Base-by-base conservation (phyloP, 2,329 filamentous ascomycete species). In the Claviceps sp. region DNA sequence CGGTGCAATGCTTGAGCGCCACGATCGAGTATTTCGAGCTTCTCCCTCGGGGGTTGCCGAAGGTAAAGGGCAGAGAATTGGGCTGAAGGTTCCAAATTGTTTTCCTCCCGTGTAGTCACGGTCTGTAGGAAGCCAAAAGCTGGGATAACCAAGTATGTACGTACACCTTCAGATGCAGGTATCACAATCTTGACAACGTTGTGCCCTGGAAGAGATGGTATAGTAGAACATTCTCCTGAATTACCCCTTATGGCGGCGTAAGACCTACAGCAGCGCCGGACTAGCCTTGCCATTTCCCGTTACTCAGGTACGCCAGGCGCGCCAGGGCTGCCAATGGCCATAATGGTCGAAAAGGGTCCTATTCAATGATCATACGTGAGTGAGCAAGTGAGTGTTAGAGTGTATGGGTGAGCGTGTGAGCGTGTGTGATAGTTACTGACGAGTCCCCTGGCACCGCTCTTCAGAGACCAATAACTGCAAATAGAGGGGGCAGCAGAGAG, bases 191-290 rank as follows among this genome's bases (percentile, higher is more conserved):
- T 18, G 18, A 18, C 22, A n/a, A 49, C 9, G 22, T 20, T n/a
- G 44, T 47, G 20, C 48, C 44, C 38, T 34, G 13, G 8, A 16
- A 34, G 22, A 26, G n/a, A 9, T 16, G n/a, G 14, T 36, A n/a
- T 36, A 48, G 30, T 11, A 41, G 36, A 38, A 40, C 11, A 48
- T 9, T 11, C 41, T 49, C 50, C 46, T 26, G 20, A 40, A 37
- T 24, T 41, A 40, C 49, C 51, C 50, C 53, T 55, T 50, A 42
- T 8, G 37, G 26, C 56, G 53, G 9, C 50, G 22, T 48, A 54
- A 59, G 58, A 59, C 58, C 48, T 54, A 54, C 56, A 50, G 45
- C 47, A 53, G 51, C 41, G 37, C 49, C 47, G 51, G 52, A 55
- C 48, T 48, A 20, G 46, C 18, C 42, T 55, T 52, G 36, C 49